These are phyloP conservation scores for Penicillium bovifimosum DNA, from an alignment of 495 filamentous ascomycete species.

Conservation along the genomic window DNA sequence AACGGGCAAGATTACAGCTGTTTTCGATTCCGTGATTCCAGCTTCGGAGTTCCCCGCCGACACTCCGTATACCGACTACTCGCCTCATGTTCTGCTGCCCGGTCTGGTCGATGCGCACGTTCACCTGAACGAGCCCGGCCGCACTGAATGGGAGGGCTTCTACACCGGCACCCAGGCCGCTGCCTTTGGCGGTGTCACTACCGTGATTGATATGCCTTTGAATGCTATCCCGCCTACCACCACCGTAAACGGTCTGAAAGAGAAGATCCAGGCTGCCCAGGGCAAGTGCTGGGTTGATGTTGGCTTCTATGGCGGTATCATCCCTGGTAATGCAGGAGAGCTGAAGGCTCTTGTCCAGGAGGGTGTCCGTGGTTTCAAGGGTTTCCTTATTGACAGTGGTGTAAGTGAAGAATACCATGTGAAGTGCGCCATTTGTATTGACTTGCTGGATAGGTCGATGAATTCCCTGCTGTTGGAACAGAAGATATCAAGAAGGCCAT, in stretches of 20 bases:
- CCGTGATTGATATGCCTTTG: constrained; percentile 95
- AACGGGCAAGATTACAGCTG: constrained; percentile 79
- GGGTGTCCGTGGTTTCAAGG: constrained; percentile 94
- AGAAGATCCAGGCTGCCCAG: constrained; percentile 78
- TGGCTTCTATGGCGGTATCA: constrained; percentile 93
- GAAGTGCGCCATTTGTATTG: constrained; percentile 9
- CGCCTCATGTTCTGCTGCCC: constrained; percentile 80
- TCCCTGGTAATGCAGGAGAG: constrained; percentile 82
- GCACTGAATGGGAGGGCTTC: constrained; percentile 99
- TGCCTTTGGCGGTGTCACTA: constrained; percentile 96
- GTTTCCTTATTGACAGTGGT: constrained; percentile 94
- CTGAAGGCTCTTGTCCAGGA: constrained; percentile 73
- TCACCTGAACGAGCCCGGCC: constrained; percentile 93
- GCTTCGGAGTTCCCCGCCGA: constrained; percentile 63
- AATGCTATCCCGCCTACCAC: constrained; percentile 97
- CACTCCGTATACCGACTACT: constrained; percentile 75
- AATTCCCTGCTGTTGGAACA: constrained; percentile 86
- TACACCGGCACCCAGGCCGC: constrained; percentile 88
- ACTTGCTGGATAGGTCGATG: constrained; percentile 61
- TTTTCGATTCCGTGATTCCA: constrained; percentile 69
- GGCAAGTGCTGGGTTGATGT: constrained; percentile 98
- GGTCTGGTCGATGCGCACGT: constrained; percentile 96
- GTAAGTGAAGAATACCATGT: constrained; percentile 48
- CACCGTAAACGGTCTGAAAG: constrained; percentile 71
- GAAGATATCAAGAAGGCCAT: constrained; percentile 75